These are phyloP conservation scores for Colletotrichum paranaense DNA, from an alignment of 2,329 filamentous ascomycete genomes.

Conservation along the genomic window DNA sequence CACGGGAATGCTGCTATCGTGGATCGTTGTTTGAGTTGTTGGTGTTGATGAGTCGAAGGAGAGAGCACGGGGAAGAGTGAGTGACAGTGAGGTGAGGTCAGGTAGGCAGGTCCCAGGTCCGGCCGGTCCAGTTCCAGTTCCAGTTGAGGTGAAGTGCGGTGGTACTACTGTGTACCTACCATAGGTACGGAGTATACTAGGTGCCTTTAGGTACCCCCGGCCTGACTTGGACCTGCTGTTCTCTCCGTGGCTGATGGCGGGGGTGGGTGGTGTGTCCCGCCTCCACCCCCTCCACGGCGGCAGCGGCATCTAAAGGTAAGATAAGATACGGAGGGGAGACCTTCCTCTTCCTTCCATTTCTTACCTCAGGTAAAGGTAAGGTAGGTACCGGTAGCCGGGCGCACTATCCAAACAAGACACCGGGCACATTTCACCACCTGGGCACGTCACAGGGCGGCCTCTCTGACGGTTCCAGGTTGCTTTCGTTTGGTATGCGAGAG, in stretches of 20 bases:
- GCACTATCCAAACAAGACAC: background rate
- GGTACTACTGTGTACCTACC: no score
- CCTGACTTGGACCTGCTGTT: no score
- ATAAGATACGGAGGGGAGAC: conserved; percentile 31
- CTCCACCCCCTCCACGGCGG: conserved; percentile 5
- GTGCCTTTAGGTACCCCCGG: conserved; percentile 2
- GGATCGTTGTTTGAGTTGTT: conserved; percentile 25
- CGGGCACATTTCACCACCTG: background rate
- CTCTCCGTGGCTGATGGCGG: background rate
- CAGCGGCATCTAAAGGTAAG: background rate
- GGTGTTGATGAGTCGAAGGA: conserved; percentile 35
- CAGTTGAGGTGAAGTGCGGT: background rate
- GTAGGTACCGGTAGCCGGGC: background rate
- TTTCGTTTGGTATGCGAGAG: background rate
- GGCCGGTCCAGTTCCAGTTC: conserved; percentile 1
- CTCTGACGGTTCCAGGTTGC: background rate
- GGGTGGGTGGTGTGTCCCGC: background rate
- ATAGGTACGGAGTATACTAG: background rate
- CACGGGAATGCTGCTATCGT: conserved; percentile 32
- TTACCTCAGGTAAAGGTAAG: no score
- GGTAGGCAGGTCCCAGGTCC: conserved; percentile 3
- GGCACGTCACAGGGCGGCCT: background rate
- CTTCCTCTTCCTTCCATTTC: conserved; percentile 15
- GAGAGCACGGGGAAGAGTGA: conserved; percentile 31
- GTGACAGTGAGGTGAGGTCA: conserved; percentile 24